Base-by-base conservation (phyloP, 1,139 yeast species). In the Protomyces pachydermus region DNA sequence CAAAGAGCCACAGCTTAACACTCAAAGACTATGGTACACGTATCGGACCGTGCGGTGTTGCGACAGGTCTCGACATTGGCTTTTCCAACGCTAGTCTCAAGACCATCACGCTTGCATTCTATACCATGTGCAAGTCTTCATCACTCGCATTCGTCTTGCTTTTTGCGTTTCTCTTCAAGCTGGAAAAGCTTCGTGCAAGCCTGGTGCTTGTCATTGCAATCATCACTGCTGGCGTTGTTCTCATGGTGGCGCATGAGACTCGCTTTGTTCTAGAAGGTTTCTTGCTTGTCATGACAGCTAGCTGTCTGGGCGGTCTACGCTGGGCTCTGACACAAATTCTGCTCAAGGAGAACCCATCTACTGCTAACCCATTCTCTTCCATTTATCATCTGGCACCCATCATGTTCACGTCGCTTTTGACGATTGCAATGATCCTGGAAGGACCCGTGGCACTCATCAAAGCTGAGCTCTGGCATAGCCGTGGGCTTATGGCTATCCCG, bases 241-340 rank as follows among this genome's bases (percentile, higher is more conserved):
- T 91, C 84, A 89, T 93, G 98, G 95, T 90, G 8, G 84, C 81
- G 48, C 82, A 80, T 9, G 81, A 77, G 70, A 69, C 83, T 73
- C 61, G 76, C 23, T 60, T 60, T 28, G 64, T 60, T n/a, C 48
- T 60, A 3, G 58, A 42, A 39, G 70, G 71, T 12, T 84, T 90
- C 50, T 67, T 84, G 9, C 77, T 91, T 56, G 97, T 91, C 1
- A 75, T 93, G 37, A 75, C 83, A 1, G 93, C 97, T 3, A 84
- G 96, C 3, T 81, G 87, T 73, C 81, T 90, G 76, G 87, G 95
- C 25, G 98, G 98, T 0, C 77, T 93, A 62, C 81, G 98, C 69
- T 93, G 98, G 98, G 91, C 96, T 0, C 82, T 91, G 69, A 91
- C 98, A 2, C 98, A 93, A 73, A 74, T 93, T 35, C 79, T 91